Conservation (phyloP, 805 yeast species). For the Ogataea minuta region DNA sequence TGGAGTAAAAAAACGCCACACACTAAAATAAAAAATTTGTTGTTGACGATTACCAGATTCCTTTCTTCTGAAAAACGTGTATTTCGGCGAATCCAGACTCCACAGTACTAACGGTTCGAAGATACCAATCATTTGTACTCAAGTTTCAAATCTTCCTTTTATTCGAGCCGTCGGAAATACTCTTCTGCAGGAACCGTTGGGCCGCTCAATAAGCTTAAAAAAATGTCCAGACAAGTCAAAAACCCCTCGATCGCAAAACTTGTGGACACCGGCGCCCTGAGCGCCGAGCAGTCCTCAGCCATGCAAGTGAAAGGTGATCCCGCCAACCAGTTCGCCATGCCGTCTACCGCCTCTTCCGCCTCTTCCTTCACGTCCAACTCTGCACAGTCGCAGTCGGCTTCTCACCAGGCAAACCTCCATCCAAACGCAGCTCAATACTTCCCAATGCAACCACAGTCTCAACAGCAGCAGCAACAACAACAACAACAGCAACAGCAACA, state of each 20-base stretch:
- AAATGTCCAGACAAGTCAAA: slow-evolving; percentile 13
- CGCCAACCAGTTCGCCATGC: slow-evolving; percentile 11
- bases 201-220: slow-evolving; percentile 8
- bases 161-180: no score
- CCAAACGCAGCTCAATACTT: slow-evolving; percentile 19
- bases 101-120: not conserved
- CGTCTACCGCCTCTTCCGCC: slow-evolving; percentile 11
- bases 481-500: slow-evolving; percentile 9
- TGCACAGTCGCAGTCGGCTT: slow-evolving; percentile 15
- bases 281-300: slow-evolving; percentile 1
- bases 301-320: slow-evolving; percentile 7
- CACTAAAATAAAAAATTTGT: slow-evolving; percentile 8
- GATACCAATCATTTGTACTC: not conserved
- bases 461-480: slow-evolving; percentile 10
- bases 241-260: slow-evolving; percentile 15
- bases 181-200: not conserved
- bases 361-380: slow-evolving; percentile 8
- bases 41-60: slow-evolving; percentile 4
- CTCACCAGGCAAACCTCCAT: slow-evolving; percentile 16
- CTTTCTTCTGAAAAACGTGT: slow-evolving; percentile 2
- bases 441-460: slow-evolving; percentile 13
- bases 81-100: not conserved
- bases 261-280: slow-evolving; percentile 9
- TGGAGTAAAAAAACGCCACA: slow-evolving; percentile 4
- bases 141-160: no score